A percentile compares a stretch with the other conserved stretches of the same genome.
Conservation (phyloP, 2,329 filamentous ascomycete genomes). For the Ophiostoma sp. region DNA sequence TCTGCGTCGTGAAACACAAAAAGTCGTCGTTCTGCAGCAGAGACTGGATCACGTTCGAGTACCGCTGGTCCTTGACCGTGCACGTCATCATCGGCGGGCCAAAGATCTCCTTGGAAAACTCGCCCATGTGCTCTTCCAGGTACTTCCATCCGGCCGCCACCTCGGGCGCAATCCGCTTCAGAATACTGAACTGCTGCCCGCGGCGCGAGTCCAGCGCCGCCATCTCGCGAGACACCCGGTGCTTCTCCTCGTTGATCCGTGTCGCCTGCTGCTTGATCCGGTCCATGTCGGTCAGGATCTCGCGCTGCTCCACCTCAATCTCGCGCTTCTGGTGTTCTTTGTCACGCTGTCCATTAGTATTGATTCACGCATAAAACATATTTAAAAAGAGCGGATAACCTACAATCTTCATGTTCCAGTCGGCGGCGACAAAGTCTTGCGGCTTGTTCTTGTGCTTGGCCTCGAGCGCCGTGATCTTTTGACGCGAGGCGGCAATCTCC, state of each 20-base stretch:
- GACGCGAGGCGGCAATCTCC: conserved; percentile 47
- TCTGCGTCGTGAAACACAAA: conserved; percentile 71
- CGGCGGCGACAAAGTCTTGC: conserved; percentile 60
- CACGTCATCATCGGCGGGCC: conserved; percentile 78
- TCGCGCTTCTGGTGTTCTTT: conserved; percentile 54
- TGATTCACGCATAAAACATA: conserved; percentile 23
- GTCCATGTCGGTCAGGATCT: conserved; percentile 30
- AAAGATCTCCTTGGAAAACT: conserved; percentile 71
- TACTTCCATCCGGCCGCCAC: conserved; percentile 63
- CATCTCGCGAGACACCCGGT: conserved; percentile 36
- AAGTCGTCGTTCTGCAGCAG: conserved; percentile 50
- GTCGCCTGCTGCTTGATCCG: conserved; percentile 22
- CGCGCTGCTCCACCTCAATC: conserved; percentile 41
- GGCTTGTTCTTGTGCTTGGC: conserved; percentile 58
- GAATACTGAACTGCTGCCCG: conserved; percentile 13
- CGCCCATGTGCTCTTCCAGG: conserved; percentile 64
- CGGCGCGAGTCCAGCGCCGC: conserved; percentile 59
- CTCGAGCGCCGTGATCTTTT: conserved; percentile 58
- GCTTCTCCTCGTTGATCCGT: conserved; percentile 21
- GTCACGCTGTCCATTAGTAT: conserved; percentile 38
- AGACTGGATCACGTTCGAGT: conserved; percentile 52
- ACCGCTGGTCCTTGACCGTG: conserved; percentile 66
- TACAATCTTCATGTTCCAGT: conserved; percentile 64
- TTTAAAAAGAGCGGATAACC: not conserved
- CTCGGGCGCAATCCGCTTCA: conserved; percentile 36